Percentiles rank a stretch among this genome's conserved stretches.
phyloP scores from a whole-genome alignment of 2,329 filamentous ascomycete species.

The Penicillium sclerotigenum region DNA sequence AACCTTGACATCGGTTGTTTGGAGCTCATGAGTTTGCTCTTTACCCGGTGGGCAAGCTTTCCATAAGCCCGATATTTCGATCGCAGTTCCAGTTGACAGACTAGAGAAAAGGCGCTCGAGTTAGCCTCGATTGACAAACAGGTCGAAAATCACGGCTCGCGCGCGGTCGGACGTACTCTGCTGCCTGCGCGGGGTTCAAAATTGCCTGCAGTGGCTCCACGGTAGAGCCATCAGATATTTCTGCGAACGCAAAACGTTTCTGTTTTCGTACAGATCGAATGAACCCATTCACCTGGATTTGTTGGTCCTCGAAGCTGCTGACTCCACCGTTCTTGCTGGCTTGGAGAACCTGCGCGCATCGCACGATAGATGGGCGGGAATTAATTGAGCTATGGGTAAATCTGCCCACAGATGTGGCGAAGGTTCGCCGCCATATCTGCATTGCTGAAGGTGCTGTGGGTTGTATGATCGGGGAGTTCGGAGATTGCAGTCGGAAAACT shows the following conservation, averaged over 20 bases:
- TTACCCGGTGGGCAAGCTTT: slow-evolving; percentile 62
- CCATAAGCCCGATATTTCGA: slow-evolving; percentile 76
- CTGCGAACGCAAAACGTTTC: slow-evolving; percentile 78
- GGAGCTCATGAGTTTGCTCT: slow-evolving; percentile 75
- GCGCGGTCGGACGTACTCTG: slow-evolving; percentile 57
- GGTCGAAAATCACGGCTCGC: background rate
- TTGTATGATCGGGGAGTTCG: slow-evolving; percentile 12
- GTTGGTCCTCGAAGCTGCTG: slow-evolving; percentile 35
- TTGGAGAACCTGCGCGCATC: slow-evolving; percentile 41
- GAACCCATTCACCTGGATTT: slow-evolving; percentile 68
- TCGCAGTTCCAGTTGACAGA: slow-evolving; percentile 75
- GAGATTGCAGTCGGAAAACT: slow-evolving; percentile 13
- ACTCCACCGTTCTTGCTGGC: slow-evolving; percentile 26
- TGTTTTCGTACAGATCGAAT: slow-evolving; percentile 82
- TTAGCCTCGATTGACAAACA: slow-evolving; percentile 10
- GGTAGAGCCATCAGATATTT: slow-evolving; percentile 83
- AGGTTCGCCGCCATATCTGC: slow-evolving; percentile 41
- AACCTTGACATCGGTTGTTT: slow-evolving; percentile 65
- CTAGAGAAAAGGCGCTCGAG: slow-evolving; percentile 48
- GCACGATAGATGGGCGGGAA: slow-evolving; percentile 25
- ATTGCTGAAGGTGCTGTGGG: slow-evolving; percentile 29
- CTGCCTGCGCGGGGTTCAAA: slow-evolving; percentile 66
- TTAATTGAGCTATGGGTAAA: slow-evolving; percentile 25
- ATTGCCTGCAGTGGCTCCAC: slow-evolving; percentile 76
- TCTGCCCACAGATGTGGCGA: slow-evolving; percentile 37